Base-by-base conservation (phyloP, 129 eudicot species). In the sunflower (Helianthus annuus) region DNA sequence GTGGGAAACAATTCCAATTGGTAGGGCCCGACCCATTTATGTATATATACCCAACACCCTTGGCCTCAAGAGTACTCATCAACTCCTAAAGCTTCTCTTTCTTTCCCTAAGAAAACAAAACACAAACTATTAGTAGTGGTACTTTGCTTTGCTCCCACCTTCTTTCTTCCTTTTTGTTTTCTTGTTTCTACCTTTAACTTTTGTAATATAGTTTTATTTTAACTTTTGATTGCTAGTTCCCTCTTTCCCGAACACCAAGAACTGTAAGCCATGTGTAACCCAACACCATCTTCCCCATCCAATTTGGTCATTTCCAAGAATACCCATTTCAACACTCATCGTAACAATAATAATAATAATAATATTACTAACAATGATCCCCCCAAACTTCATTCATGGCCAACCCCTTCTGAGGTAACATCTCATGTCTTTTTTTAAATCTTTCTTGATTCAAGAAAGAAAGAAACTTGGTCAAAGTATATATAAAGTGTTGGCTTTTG, bases 231-330 rank as follows among this genome's bases (percentile, higher is more conserved):
- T 12, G 48, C 49, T 68, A 76, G 75, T 58, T 69, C 81, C 75
- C 75, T 76, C 75, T 76, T 76, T 68, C 81, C 75, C 75, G 36
- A 68, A 76, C 81, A 76, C 81, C 70, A 69, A 76, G 66, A 68
- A 57, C 39, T 69, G 49, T 69, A 64, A 76, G 75, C 75, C 81
- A 76, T 76, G 81, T 76, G 81, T 76, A 76, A 76, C 56, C 75
- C 81, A 59, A 69, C 75, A 76, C 81, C 81, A 36, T 76, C 80
- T 66, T 76, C 80, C 61, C 64, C 73, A 45, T 59, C 81, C 69
- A 61, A 76, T 38, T 69, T 59, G 69, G 81, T 68, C 81, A 76
- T 68, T 68, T 68, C 80, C 80, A 68, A 68, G 42, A 58, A 44
- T 13, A 72, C 69, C 69, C 78, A 73, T 36, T 52, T 51, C 49